A percentile compares a stretch with the other conserved stretches of the same genome.
These are phyloP conservation scores for Fomitopsis schrenkii DNA, from an alignment of 1,284 basidiomycete genomes.

Conservation along the genomic window DNA sequence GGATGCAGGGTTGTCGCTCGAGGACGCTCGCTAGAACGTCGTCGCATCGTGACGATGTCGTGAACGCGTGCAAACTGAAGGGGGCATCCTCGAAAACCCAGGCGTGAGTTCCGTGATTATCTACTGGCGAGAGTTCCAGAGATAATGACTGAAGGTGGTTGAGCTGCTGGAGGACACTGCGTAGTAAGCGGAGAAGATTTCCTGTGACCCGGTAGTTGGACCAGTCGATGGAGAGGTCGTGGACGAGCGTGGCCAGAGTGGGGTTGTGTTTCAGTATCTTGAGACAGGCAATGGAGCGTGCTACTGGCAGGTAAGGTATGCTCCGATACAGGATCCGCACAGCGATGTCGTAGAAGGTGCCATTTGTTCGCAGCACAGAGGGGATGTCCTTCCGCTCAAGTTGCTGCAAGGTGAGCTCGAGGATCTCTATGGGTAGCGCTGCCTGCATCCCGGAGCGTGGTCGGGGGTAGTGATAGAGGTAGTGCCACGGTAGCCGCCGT, in stretches of 20 bases:
- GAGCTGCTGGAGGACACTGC: conserved; percentile 37
- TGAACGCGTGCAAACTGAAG: conserved; percentile 41
- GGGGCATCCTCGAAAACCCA: conserved; percentile 41
- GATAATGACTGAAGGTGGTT: conserved; percentile 36
- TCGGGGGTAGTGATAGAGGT: not conserved
- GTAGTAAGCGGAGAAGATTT: conserved; percentile 46
- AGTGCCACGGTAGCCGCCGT: not conserved
- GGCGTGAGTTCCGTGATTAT: conserved; percentile 31
- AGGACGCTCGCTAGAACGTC: conserved; percentile 46
- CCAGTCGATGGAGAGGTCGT: conserved; percentile 41
- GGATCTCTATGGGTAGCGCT: conserved; percentile 43
- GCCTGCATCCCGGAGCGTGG: not conserved
- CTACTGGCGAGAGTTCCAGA: conserved; percentile 42
- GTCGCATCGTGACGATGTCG: conserved; percentile 50
- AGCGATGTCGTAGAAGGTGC: conserved; percentile 35
- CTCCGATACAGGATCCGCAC: conserved; percentile 43
- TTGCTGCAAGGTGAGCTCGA: conserved; percentile 39
- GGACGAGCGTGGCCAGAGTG: conserved; percentile 36
- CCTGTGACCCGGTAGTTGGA: conserved; percentile 25
- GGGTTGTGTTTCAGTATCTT: conserved; percentile 34
- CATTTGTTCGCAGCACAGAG: conserved; percentile 28
- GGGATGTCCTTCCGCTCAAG: conserved; percentile 28
- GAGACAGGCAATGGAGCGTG: conserved; percentile 34
- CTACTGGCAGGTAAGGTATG: conserved; percentile 33
- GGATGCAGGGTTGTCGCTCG: conserved; percentile 41